phyloP scores from a whole-genome alignment of 78 protist species.

The Dictyostelium intermedium region DNA sequence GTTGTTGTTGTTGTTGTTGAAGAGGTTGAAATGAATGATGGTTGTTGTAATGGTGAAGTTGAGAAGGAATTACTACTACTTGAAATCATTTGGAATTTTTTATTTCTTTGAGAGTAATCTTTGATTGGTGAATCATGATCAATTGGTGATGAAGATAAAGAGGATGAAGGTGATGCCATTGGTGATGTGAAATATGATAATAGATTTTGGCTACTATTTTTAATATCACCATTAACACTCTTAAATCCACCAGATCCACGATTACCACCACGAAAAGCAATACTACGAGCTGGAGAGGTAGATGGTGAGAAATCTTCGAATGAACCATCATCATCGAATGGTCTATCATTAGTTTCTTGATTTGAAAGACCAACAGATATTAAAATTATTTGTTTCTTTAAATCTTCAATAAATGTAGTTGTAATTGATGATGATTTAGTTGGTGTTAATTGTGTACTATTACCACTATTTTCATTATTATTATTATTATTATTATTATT shows the following conservation, averaged over 20 bases:
- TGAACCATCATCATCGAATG: not conserved
- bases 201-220: not conserved
- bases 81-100: not conserved
- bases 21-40: not conserved
- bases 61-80: not conserved
- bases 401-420: constrained; percentile 19
- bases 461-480: too few relatives aligned
- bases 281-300: not conserved
- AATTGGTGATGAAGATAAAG: constrained; percentile 20
- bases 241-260: not conserved
- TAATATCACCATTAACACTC: not conserved
- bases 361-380: constrained; percentile 49
- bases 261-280: not conserved
- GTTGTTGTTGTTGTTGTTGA: not conserved
- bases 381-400: constrained; percentile 47
- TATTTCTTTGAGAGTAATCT: not conserved
- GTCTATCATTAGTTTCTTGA: not conserved
- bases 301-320: constrained; percentile 20
- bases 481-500: not conserved
- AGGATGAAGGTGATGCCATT: not conserved
- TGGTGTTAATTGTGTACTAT: not conserved
- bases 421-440: not conserved
- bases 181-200: constrained; percentile 17
- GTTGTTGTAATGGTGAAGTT: not conserved
- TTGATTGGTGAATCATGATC: not conserved